Percentiles rank a stretch among this genome's conserved stretches.
These are phyloP conservation scores for Phaffomyces thermotolerans DNA, from an alignment of 805 yeast species.

Conservation along the genomic window DNA sequence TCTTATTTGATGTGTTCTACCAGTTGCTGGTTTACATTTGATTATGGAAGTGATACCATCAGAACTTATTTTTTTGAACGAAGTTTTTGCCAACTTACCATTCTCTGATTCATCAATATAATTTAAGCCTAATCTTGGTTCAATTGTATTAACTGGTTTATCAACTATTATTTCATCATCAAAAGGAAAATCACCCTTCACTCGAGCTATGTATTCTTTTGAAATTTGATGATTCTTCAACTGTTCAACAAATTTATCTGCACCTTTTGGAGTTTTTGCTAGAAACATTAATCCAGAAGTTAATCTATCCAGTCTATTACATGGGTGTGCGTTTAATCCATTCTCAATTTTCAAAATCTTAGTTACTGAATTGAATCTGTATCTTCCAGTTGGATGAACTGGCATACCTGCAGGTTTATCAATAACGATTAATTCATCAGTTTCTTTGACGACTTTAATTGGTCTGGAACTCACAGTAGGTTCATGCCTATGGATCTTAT, in stretches of 20 bases:
- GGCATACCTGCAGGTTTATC: slow-evolving; percentile 96
- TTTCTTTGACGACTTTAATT: slow-evolving; percentile 38
- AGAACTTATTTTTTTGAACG: slow-evolving; percentile 34
- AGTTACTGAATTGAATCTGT: slow-evolving; percentile 68
- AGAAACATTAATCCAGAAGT: slow-evolving; percentile 90
- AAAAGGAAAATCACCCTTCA: slow-evolving; percentile 78
- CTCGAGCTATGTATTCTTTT: slow-evolving; percentile 75
- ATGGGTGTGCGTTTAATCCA: slow-evolving; percentile 65
- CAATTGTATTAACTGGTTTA: slow-evolving; percentile 59
- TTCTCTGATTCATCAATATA: slow-evolving; percentile 33
- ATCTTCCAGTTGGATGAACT: slow-evolving; percentile 90
- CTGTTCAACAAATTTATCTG: slow-evolving; percentile 62
- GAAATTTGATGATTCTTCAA: slow-evolving; percentile 48
- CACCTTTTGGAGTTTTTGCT: slow-evolving; percentile 36
- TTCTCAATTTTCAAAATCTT: slow-evolving; percentile 67
- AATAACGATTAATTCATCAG: slow-evolving; percentile 70
- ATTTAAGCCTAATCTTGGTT: slow-evolving; percentile 61
- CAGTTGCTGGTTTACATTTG: slow-evolving; percentile 79
- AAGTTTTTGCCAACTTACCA: slow-evolving; percentile 65
- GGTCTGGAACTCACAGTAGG: slow-evolving; percentile 40
- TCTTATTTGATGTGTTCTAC: slow-evolving; percentile 92
- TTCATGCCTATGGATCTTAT: slow-evolving; percentile 78
- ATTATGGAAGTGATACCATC: slow-evolving; percentile 53
- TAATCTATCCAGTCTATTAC: slow-evolving; percentile 82
- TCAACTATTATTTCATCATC: slow-evolving; percentile 47